Conservation (phyloP, 305 asterid species). For the Fraxinus paxiana region DNA sequence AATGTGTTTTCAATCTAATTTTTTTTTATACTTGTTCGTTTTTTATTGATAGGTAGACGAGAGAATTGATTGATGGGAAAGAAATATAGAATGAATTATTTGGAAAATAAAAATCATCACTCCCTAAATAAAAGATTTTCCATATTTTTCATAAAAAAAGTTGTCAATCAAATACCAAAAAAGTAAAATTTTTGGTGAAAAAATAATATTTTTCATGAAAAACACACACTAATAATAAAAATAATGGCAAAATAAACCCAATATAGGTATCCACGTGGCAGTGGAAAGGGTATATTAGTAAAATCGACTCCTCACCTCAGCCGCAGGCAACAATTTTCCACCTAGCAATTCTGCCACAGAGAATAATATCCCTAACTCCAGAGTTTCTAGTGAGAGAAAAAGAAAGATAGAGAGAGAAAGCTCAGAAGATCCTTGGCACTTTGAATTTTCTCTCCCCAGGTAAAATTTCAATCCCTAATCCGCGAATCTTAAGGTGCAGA, state of each 20-base stretch:
- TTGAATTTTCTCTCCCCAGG: slow-evolving; percentile 33
- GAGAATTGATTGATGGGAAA: too few species aligned
- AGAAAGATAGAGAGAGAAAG: neutral
- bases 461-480: slow-evolving; percentile 25
- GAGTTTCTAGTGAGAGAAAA: slow-evolving; percentile 28
- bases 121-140: too few species aligned
- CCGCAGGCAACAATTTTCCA: slow-evolving; percentile 25
- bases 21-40: too few species aligned
- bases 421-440: slow-evolving; percentile 13
- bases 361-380: slow-evolving; percentile 27
- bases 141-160: too few species aligned
- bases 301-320: neutral
- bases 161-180: too few species aligned
- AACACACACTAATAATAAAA: too few species aligned
- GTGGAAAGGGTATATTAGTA: neutral
- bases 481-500: slow-evolving; percentile 29
- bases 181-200: too few species aligned
- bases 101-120: too few species aligned
- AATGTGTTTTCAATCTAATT: too few species aligned
- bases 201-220: too few species aligned
- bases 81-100: too few species aligned
- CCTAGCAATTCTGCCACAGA: slow-evolving; percentile 27
- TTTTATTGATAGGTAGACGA: too few species aligned
- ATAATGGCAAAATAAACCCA: neutral
- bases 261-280: neutral